Evolutionary conservation across 169 alveolate species (phyloP).

Genomic region (Plasmodium berghei): DNA sequence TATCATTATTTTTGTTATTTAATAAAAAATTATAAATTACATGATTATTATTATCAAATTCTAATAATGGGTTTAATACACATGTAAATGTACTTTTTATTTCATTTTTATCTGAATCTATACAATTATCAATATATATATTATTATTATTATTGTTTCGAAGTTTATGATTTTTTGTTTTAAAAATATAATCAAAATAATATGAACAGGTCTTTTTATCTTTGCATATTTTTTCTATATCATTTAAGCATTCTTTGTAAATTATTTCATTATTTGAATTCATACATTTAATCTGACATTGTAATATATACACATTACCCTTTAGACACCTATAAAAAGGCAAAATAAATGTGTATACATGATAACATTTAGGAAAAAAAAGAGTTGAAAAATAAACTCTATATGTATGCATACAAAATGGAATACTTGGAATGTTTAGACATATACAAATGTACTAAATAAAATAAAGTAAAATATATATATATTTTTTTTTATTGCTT

Average conservation of each 20-base stretch:
- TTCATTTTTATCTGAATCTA: slow-evolving; percentile 34
- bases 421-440: background rate
- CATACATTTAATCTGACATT: slow-evolving; percentile 42
- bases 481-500: slow-evolving; percentile 7
- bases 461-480: background rate
- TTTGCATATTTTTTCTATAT: slow-evolving; percentile 29
- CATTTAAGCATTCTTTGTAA: slow-evolving; percentile 17
- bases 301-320: slow-evolving; percentile 38
- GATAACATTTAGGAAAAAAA: background rate
- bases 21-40: slow-evolving; percentile 34
- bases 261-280: slow-evolving; percentile 21
- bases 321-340: slow-evolving; percentile 17
- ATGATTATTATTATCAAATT: slow-evolving; percentile 8
- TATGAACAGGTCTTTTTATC: slow-evolving; percentile 28
- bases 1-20: slow-evolving; percentile 52
- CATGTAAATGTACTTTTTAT: slow-evolving; percentile 44
- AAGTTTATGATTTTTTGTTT: background rate
- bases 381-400: background rate
- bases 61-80: slow-evolving; percentile 11
- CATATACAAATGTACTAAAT: background rate
- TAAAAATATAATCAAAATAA: slow-evolving; percentile 20
- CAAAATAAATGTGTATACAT: background rate
- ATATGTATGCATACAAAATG: background rate
- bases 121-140: slow-evolving; percentile 33
- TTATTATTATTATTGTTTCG: slow-evolving; percentile 18